These are phyloP conservation scores for Saccharomyces mikatae DNA, from an alignment of 805 yeast genomes.

Conservation along the genomic window DNA sequence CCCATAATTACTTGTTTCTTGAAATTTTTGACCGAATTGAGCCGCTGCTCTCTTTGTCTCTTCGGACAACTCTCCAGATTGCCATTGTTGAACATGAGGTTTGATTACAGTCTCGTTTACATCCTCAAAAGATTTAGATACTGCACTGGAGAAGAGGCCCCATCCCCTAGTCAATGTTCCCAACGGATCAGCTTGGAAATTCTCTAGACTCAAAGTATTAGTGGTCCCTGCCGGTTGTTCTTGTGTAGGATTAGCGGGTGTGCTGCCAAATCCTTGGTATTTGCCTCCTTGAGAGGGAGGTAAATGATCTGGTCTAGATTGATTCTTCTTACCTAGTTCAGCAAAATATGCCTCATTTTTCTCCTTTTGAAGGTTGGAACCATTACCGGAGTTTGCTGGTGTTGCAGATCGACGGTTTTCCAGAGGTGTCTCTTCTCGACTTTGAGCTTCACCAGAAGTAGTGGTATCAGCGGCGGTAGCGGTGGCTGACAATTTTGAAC, in stretches of 20 bases:
- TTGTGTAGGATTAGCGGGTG: slow-evolving; percentile 36
- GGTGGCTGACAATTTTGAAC: slow-evolving; percentile 12
- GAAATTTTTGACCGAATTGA: slow-evolving; percentile 91
- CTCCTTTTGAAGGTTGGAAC: slow-evolving; percentile 32
- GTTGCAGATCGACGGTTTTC: slow-evolving; percentile 40
- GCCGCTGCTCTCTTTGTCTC: slow-evolving; percentile 91
- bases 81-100: slow-evolving; percentile 79
- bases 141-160: slow-evolving; percentile 84
- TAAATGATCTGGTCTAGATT: slow-evolving; percentile 60
- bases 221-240: slow-evolving; percentile 1
- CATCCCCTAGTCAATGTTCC: slow-evolving; percentile 91
- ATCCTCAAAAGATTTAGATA: slow-evolving; percentile 73
- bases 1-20: slow-evolving; percentile 75
- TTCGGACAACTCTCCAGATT: slow-evolving; percentile 59
- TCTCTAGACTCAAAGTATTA: slow-evolving; percentile 51
- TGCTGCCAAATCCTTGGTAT: slow-evolving; percentile 84
- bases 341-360: slow-evolving; percentile 80
- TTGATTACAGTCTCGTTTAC: slow-evolving; percentile 84
- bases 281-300: slow-evolving; percentile 95
- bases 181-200: slow-evolving; percentile 73
- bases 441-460: background rate
- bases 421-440: slow-evolving; percentile 22
- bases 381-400: slow-evolving; percentile 18
- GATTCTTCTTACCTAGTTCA: slow-evolving; percentile 64
- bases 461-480: slow-evolving; percentile 3